Conservation (phyloP, 371 early-diverging fungal genomes). For the Mucor sp. region DNA sequence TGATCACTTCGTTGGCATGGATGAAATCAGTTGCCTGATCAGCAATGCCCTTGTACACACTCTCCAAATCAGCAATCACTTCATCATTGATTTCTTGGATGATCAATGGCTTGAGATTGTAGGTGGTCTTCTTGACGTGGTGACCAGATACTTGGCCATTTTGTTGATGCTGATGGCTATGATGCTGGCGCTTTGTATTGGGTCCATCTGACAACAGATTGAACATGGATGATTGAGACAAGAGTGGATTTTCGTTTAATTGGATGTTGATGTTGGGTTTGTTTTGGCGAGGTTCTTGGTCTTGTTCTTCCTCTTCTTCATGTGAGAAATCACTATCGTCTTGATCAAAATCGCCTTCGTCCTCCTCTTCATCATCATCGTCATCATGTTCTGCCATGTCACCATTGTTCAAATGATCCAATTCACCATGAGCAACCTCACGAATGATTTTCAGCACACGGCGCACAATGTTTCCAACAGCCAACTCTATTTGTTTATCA, state of each 20-base stretch:
- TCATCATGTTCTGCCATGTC: not conserved
- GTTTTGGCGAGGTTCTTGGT: not conserved
- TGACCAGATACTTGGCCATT: not conserved
- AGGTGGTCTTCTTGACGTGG: conserved; percentile 21
- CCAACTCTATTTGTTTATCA: conserved; percentile 65
- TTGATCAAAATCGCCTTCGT: not conserved
- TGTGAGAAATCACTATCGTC: conserved; percentile 1
- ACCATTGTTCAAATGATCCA: conserved; percentile 14
- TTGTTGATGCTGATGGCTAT: conserved; percentile 26
- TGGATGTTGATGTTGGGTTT: conserved; percentile 2
- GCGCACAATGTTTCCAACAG: conserved; percentile 87
- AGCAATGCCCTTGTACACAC: conserved; percentile 72
- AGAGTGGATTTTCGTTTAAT: conserved; percentile 14
- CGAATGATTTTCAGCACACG: conserved; percentile 84
- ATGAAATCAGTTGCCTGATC: conserved; percentile 84
- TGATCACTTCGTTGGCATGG: conserved; percentile 92
- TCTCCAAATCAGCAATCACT: conserved; percentile 81
- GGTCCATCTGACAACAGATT: conserved; percentile 57
- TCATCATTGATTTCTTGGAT: conserved; percentile 84
- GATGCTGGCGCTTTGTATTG: conserved; percentile 28
- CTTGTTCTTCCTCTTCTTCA: not conserved
- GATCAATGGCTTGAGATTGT: conserved; percentile 68
- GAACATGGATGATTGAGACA: conserved; percentile 64
- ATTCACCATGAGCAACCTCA: conserved; percentile 63
- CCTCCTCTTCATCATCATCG: conserved; percentile 18